These are phyloP conservation scores for Conticribra weissflogii DNA, from an alignment of 108 stramenopile genomes.

Conservation along the genomic window DNA sequence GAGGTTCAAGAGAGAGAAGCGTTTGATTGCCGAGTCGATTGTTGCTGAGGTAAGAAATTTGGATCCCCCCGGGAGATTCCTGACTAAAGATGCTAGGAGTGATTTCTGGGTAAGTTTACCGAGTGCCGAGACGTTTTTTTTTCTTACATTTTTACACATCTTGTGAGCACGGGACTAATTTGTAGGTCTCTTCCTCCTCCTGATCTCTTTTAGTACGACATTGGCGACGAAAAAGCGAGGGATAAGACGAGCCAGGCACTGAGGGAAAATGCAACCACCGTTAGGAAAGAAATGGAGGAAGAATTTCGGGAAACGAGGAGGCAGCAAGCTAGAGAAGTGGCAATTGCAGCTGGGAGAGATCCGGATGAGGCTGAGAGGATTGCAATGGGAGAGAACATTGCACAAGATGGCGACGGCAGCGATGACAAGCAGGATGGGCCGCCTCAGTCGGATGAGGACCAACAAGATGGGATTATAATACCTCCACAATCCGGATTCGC, in stretches of 20 bases:
- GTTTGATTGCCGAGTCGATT: conserved; percentile 65
- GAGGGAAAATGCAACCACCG: conserved; percentile 35
- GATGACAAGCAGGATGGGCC: background rate
- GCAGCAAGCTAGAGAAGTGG: conserved; percentile 34
- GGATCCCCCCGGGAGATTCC: conserved; percentile 85
- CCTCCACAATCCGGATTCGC: background rate
- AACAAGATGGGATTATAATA: conserved; percentile 1
- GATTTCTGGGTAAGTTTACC: no score
- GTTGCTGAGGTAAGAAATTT: conserved; percentile 65
- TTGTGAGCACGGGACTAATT: no score
- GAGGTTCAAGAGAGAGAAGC: conserved; percentile 66
- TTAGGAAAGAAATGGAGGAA: conserved; percentile 45
- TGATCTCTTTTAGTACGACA: no score
- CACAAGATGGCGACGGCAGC: conserved; percentile 1
- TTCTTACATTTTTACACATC: no score
- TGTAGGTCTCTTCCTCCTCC: no score
- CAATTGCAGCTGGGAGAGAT: conserved; percentile 32
- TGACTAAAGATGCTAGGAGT: conserved; percentile 57
- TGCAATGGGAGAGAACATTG: background rate
- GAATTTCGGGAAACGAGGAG: conserved; percentile 35
- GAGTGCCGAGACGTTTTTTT: no score
- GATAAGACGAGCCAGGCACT: conserved; percentile 53
- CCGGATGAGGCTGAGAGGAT: conserved; percentile 24
- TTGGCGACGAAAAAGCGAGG: conserved; percentile 85
- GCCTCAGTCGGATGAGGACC: conserved; percentile 2